Percentiles rank a stretch among this genome's conserved stretches.
These are phyloP conservation scores for Microbotryum lychnidis-dioicae DNA, from an alignment of 1,284 basidiomycete species.

Conservation along the genomic window DNA sequence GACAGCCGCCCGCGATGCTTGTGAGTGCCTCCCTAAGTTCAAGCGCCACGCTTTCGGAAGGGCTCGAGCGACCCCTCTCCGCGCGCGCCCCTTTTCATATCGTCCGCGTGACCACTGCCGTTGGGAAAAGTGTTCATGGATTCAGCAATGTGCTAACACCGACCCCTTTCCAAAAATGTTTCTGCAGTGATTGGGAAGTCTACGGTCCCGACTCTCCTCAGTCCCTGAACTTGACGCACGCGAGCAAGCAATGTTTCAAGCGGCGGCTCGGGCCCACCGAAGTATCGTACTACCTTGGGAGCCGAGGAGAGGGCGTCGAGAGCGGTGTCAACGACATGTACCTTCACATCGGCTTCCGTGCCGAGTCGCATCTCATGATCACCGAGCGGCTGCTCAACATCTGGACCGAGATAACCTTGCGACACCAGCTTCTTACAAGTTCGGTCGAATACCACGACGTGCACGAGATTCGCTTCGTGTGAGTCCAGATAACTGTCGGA, in stretches of 20 bases:
- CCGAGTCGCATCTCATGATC: slow-evolving; percentile 45
- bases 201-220: background rate
- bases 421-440: slow-evolving; percentile 61
- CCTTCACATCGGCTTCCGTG: slow-evolving; percentile 52
- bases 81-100: too few species aligned
- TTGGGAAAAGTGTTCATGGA: too few species aligned
- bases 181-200: slow-evolving; percentile 12
- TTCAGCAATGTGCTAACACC: too few species aligned
- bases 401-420: slow-evolving; percentile 59
- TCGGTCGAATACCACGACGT: slow-evolving; percentile 48
- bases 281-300: slow-evolving; percentile 28
- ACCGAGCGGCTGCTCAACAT: slow-evolving; percentile 50
- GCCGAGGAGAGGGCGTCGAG: slow-evolving; percentile 18
- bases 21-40: too few species aligned
- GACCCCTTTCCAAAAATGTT: too few species aligned
- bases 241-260: background rate
- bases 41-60: too few species aligned
- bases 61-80: too few species aligned
- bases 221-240: background rate
- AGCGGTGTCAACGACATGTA: slow-evolving; percentile 73
- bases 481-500: slow-evolving; percentile 32
- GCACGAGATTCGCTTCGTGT: slow-evolving; percentile 59
- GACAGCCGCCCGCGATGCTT: too few species aligned
- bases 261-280: slow-evolving; percentile 30
- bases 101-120: too few species aligned